Evolutionary conservation across 1,284 basidiomycete genomes (phyloP), one percentile per base, ranked within the genome.

Genomic region (Wolfiporia cocos): DNA sequence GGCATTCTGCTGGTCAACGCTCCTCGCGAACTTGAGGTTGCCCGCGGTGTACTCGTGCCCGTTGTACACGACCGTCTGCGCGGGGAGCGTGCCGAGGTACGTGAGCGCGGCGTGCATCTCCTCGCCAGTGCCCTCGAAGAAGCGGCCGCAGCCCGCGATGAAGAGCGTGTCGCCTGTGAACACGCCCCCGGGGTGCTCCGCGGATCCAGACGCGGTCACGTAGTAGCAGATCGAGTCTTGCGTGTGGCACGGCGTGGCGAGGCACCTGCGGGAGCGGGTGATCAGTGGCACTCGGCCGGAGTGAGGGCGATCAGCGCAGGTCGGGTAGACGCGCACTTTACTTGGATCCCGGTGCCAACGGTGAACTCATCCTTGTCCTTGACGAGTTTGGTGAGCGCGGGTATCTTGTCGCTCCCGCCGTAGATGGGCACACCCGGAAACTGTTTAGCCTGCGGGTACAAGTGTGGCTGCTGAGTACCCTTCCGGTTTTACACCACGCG

Each of bases 111-210:
- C 63, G 56, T 86, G 71, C 95, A 99, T 99, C 65, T 98, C 83
- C 9, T 73, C 65, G 1, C 85, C 83, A 3, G 78, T 83, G 31
- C 94, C 94, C 64, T 98, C 94, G 57, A 98, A 98, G 75, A 98
- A 98, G 5, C 93, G 80, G n/a, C 95, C 95, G 59, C 90, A 95
- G 5, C 94, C 94, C 3, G 78, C 91, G 49, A 91, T 77, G 70
- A 99, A 98, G 38, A 99, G 81, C 0, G 95, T 98, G 61, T 99
- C 95, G 12, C 93, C 92, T 0, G 95, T 97, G 64, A 99, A 96
- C 18, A 98, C 91, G 12, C 73, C 87, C 32, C 82, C 79, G 0
- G 81, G 76, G 50, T 78, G 78, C 28, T 68, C 12, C 56, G 43
- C 30, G 37, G 54, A 59, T n/a, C n/a, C n/a, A 51, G 65, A 75